These are phyloP conservation scores for Crataegus laevigata DNA, from an alignment of 306 rosid genomes.

Conservation along the genomic window DNA sequence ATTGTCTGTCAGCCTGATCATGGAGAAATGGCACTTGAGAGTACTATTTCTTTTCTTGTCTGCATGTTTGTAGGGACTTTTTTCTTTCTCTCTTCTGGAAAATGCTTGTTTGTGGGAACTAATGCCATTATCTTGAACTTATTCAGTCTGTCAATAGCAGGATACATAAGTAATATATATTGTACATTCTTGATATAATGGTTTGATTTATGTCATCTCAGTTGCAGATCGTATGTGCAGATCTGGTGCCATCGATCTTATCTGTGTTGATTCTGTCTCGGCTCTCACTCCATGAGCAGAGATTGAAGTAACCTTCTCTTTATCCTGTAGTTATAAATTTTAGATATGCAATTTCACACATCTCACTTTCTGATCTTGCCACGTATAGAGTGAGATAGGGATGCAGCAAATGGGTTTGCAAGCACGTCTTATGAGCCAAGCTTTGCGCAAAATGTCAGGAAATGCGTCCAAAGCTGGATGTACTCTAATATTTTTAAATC, in stretches of 20 bases:
- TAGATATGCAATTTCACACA: constrained; percentile 1
- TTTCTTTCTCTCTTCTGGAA: background rate
- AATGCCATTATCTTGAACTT: constrained; percentile 5
- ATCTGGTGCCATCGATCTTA: constrained; percentile 96
- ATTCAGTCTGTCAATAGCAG: constrained; percentile 8
- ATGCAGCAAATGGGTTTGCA: constrained; percentile 99
- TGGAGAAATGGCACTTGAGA: constrained; percentile 99
- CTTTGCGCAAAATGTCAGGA: constrained; percentile 98
- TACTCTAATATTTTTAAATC: constrained; percentile 88
- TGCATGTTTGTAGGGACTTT: background rate
- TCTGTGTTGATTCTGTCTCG: constrained; percentile 94
- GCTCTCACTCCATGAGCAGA: constrained; percentile 99
- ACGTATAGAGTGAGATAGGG: constrained; percentile 84
- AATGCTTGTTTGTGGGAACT: constrained; percentile 11
- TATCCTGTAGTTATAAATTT: background rate
- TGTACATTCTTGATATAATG: constrained; percentile 11
- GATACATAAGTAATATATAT: background rate
- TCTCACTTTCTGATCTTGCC: constrained; percentile 23
- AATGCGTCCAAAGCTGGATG: constrained; percentile 99
- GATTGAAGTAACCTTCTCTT: constrained; percentile 57
- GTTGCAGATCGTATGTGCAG: constrained; percentile 99
- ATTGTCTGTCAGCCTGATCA: constrained; percentile 99
- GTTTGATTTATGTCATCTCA: constrained; percentile 32
- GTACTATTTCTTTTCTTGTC: constrained; percentile 40
- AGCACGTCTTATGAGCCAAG: constrained; percentile 99